Base-by-base conservation (phyloP, 495 filamentous ascomycete species). In the Penicillium fimorum region DNA sequence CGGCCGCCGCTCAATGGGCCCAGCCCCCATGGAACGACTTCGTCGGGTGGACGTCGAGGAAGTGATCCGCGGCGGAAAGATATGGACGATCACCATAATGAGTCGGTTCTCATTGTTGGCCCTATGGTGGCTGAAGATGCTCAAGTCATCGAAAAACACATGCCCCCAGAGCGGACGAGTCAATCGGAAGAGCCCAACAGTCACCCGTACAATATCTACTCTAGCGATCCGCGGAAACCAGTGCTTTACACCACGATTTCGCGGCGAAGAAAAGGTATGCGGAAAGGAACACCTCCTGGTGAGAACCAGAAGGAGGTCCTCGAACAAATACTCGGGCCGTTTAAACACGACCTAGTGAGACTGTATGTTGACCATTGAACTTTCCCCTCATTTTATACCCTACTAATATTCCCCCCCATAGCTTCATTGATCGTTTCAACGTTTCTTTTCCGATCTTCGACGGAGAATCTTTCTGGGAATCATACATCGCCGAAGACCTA, bases 361-460 rank as follows among this genome's bases (percentile, higher is more conserved):
- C 63, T 82, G 73, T 82, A 72, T 51, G 78, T 25, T 32, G 2
- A 25, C 2, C n/a, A 0, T 38, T 42, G 6, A 24, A 24, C 7
- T 2, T 20, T 2, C 5, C 7, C 9, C 27, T 11, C 18, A 29
- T 45, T 37, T 42, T 10, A 17, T 40, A 22, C 15, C 32, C 18
- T 41, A 2, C 62, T 67, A 25, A 67, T 46, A 41, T 15, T 18
- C 24, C 2, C 10, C 51, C 37, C 9, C 27, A 41, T 52, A 81
- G 78, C 41, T 82, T 80, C 49, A 69, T 82, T 44, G 70, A 77
- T 50, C 64, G 77, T 17, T 76, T 82, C 58, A 80, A 84, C 61
- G 67, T 70, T 30, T 76, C 77, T 32, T 81, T 84, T 51, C 81
- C 81, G 0, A 72, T 84, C 18, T 74, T 84, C 22, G 79, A 82